Base-by-base conservation (phyloP, 148 eudicot genomes). In the Hydrangea macrophylla region DNA sequence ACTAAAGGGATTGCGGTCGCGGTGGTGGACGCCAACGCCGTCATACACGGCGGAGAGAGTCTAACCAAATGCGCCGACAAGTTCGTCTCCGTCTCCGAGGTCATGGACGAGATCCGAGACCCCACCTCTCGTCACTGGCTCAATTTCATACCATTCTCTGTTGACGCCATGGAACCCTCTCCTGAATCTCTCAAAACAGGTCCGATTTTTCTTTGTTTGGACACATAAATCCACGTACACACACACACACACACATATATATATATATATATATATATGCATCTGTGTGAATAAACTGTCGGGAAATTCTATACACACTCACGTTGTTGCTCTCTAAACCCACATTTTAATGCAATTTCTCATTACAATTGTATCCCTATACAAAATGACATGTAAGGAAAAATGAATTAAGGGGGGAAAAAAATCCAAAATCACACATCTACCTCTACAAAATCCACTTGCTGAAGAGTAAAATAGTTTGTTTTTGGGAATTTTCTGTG, bases 21-120 rank as follows among this genome's bases (percentile, higher is more conserved):
- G 0, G 92, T 94, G 20, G 84, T 94, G 18, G 99, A 94, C 33
- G 97, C 99, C n/a, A 90, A 85, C 71, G 97, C 96, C 51, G 84
- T 94, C 66, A 94, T 94, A 18, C 81, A 84, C 59, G 99, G 93
- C 59, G 93, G 91, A 0, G 89, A 85, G 68, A 73, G 62, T 42
- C 82, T 90, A 1, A 15, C 67, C 23, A 39, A 64, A 68, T 44
- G 67, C 6, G 85, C 97, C 9, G 97, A 90, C 61, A 86, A 81
- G 48, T 90, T 94, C 35, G 88, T 90, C 3, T 77, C 92, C 24
- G 81, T 94, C 10, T 9, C 76, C 0, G 98, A 94, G 62, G 98
- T 94, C 32, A 59, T 84, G 13, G 35, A 31, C 60, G 98, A 94
- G 73, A 76, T 90, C 23, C 87, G 92, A 27, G 98, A 94, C 48